phyloP scores from a whole-genome alignment of 1,284 basidiomycete genomes.

The Cystobasidiaceae sp. region DNA sequence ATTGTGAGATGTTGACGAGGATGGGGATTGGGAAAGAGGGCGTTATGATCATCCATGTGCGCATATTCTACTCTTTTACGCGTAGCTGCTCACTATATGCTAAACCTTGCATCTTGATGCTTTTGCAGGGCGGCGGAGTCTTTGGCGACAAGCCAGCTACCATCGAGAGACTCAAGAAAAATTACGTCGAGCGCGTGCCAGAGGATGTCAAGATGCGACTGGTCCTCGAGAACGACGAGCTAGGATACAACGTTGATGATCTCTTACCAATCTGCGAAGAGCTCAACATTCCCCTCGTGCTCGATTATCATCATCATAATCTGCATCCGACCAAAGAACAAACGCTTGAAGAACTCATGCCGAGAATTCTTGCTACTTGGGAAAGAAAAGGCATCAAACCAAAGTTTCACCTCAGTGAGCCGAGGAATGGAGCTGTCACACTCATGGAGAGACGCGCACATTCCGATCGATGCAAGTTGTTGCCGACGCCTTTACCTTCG shows the following conservation, averaged over 20 bases:
- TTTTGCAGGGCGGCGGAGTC: slow-evolving; percentile 56
- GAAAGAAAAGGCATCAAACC: slow-evolving; percentile 63
- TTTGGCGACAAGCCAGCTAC: slow-evolving; percentile 73
- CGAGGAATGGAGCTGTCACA: slow-evolving; percentile 65
- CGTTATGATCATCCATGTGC: slow-evolving; percentile 67
- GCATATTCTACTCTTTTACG: slow-evolving; percentile 41
- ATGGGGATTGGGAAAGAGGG: slow-evolving; percentile 72
- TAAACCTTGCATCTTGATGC: slow-evolving; percentile 10
- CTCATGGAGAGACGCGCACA: slow-evolving; percentile 80
- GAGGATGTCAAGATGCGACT: slow-evolving; percentile 60
- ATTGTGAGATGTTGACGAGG: slow-evolving; percentile 74
- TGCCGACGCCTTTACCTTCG: slow-evolving; percentile 56
- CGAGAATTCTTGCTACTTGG: slow-evolving; percentile 70
- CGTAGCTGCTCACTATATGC: too few relatives aligned
- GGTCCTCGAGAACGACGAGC: slow-evolving; percentile 88
- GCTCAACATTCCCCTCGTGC: slow-evolving; percentile 70
- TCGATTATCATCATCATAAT: slow-evolving; percentile 75
- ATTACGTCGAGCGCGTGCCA: slow-evolving; percentile 58
- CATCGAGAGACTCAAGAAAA: slow-evolving; percentile 65
- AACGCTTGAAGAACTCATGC: slow-evolving; percentile 58
- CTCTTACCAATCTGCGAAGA: slow-evolving; percentile 59
- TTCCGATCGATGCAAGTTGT: slow-evolving; percentile 64
- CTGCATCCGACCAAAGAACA: slow-evolving; percentile 58
- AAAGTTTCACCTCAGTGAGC: slow-evolving; percentile 84
- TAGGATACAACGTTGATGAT: slow-evolving; percentile 83